Conservation (phyloP, 805 yeast genomes). For the Nakazawaea ernobii region DNA sequence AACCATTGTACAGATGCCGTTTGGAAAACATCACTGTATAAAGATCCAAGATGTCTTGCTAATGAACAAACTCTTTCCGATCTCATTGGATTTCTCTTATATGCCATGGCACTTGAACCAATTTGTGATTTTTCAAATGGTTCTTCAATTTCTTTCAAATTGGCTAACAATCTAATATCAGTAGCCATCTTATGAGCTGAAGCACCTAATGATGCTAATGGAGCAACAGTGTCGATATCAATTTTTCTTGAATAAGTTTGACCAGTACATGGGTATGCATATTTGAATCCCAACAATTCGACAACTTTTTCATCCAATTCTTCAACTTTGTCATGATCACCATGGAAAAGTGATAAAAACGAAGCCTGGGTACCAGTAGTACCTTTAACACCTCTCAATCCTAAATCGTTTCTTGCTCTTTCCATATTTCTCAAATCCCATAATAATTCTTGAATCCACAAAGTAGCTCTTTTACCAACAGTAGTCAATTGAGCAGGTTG, state of each 20-base stretch:
- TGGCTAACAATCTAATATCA: slow-evolving; percentile 91
- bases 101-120: slow-evolving; percentile 98
- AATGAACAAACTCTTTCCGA: slow-evolving; percentile 98
- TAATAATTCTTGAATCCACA: slow-evolving; percentile 95
- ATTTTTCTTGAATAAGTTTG: slow-evolving; percentile 99
- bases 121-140: slow-evolving; percentile 98
- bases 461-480: slow-evolving; percentile 95
- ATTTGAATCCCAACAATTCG: slow-evolving; percentile 87
- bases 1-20: slow-evolving; percentile 99
- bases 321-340: slow-evolving; percentile 96
- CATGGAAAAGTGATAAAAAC: slow-evolving; percentile 90
- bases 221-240: slow-evolving; percentile 89
- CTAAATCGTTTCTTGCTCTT: slow-evolving; percentile 94
- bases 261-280: slow-evolving; percentile 96
- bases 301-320: slow-evolving; percentile 86
- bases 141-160: slow-evolving; percentile 95
- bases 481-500: slow-evolving; percentile 99
- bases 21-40: slow-evolving; percentile 89
- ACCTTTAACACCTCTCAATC: slow-evolving; percentile 97
- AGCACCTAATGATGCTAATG: slow-evolving; percentile 92
- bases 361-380: slow-evolving; percentile 99
- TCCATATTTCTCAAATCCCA: slow-evolving; percentile 97
- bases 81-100: slow-evolving; percentile 99
- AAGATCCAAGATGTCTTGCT: slow-evolving; percentile 89
- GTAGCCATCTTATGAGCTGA: slow-evolving; percentile 97